Evolutionary conservation across 1,139 yeast species (phyloP).

Genomic region (Protomyces gravidus): DNA sequence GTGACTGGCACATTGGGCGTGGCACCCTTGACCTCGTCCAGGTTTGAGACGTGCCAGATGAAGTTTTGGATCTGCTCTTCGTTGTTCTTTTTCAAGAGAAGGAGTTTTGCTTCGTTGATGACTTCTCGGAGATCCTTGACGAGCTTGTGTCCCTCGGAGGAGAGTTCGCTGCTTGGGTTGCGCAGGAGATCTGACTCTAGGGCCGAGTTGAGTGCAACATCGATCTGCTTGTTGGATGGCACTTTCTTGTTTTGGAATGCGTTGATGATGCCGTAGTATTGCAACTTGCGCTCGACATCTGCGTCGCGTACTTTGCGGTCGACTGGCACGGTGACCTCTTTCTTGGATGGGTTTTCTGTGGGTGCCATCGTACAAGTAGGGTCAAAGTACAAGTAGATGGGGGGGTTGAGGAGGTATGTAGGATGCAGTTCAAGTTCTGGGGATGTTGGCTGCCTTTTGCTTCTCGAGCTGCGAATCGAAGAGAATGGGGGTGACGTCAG

Average conservation of each 20-base stretch:
- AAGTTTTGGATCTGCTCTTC: conserved; percentile 34
- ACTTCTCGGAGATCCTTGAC: conserved; percentile 30
- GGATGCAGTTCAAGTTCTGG: neutral
- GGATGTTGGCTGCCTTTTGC: neutral
- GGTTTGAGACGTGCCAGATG: conserved; percentile 31
- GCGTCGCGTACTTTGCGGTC: conserved; percentile 29
- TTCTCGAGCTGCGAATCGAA: too few species aligned
- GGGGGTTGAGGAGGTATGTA: neutral
- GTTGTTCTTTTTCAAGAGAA: conserved; percentile 33
- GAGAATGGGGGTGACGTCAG: too few species aligned
- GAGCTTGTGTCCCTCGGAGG: conserved; percentile 32
- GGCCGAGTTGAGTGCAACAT: conserved; percentile 33
- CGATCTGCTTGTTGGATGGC: conserved; percentile 35
- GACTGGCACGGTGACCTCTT: conserved; percentile 31
- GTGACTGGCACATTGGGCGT: conserved; percentile 24
- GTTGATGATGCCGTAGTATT: conserved; percentile 28
- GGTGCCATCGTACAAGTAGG: neutral
- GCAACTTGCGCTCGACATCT: conserved; percentile 33
- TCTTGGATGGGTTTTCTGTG: conserved; percentile 22
- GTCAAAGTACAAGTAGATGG: too few species aligned
- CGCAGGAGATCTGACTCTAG: conserved; percentile 28
- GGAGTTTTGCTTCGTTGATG: conserved; percentile 29
- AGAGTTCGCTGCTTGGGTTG: conserved; percentile 29
- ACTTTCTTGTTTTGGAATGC: conserved; percentile 34
- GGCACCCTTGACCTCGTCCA: conserved; percentile 11